Evolutionary conservation across 768 basidiomycete genomes (phyloP), one percentile per base, ranked within the genome.

Genomic region (Boletus vinaceobasis): DNA sequence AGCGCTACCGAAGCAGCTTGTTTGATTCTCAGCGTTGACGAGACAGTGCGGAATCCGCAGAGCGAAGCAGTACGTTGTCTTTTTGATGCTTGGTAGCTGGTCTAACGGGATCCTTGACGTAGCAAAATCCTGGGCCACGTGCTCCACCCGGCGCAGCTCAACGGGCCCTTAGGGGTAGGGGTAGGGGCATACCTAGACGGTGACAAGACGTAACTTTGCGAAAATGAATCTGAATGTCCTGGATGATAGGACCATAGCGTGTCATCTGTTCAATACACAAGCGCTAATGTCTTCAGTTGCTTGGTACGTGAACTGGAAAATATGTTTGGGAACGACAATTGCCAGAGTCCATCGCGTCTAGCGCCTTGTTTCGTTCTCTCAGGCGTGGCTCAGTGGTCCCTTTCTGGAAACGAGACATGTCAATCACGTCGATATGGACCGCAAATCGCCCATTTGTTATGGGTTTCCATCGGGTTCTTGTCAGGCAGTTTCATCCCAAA

Each of bases 1-100:
- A 96, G 95, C 66, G 97, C 97, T 6, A 80, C 91, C 10, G 97
- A 99, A 73, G 97, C 97, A 10, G 96, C 97, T 11, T 98, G 91
- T 73, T 72, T 99, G 70, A 93, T 98, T 62, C 75, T 99, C 53
- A 94, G 91, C 60, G 91, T 99, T 4, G 97, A 99, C 65, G 97
- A 99, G 78, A 99, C 97, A 6, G 94, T 98, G 29, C 80, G 90
- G 59, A 96, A 93, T 68, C 96, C 96, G 3, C 93, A 96, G 69
- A 93, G 89, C 67, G 93, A 96, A 81, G 80, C 83, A 65, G 94
- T 95, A 73, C 64, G 88, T 77, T 39, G 19, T 32, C 19, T 31
- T 26, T 39, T 23, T 48, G 45, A 37, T 45, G 14, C 38, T 51
- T 37, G 39, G 48, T 54, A 26, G 26, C 50, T 42, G 55, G 35